Conservation (phyloP, 768 basidiomycete species). For the Tremella fuciformis region DNA sequence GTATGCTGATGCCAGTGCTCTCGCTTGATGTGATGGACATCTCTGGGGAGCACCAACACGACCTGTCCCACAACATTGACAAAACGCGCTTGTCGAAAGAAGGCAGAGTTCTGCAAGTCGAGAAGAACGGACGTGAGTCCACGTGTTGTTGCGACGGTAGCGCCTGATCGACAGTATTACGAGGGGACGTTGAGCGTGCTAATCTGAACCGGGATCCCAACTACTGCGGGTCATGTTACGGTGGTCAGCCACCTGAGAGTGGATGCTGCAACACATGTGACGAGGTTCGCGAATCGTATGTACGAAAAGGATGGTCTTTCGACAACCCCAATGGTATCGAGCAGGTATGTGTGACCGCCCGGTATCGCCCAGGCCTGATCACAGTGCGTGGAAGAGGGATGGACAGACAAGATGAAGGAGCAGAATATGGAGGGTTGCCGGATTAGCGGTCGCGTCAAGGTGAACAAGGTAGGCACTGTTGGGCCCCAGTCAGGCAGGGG, state of each 20-base stretch:
- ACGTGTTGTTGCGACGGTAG: not conserved
- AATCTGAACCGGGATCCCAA: constrained; percentile 49
- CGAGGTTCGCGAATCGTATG: constrained; percentile 84
- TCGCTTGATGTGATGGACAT: constrained; percentile 98
- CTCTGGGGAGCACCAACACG: constrained; percentile 85
- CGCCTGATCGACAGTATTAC: constrained; percentile 59
- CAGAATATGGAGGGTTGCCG: constrained; percentile 95
- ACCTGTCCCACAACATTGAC: constrained; percentile 80
- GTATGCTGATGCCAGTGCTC: constrained; percentile 62
- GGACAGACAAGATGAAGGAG: constrained; percentile 87
- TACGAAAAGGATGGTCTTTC: constrained; percentile 93
- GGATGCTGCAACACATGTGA: constrained; percentile 93
- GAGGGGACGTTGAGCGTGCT: constrained; percentile 72
- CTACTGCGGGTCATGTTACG: constrained; percentile 96
- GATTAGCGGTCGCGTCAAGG: constrained; percentile 80
- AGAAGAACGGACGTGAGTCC: constrained; percentile 39
- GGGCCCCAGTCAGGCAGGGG: not conserved
- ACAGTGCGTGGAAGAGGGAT: constrained; percentile 88
- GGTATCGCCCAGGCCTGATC: not conserved
- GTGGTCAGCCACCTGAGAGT: constrained; percentile 58
- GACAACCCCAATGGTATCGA: constrained; percentile 83
- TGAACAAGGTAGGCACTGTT: constrained; percentile 73
- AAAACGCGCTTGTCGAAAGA: constrained; percentile 70
- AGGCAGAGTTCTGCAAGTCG: constrained; percentile 59
- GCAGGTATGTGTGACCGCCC: constrained; percentile 61